Evolutionary conservation across 1,284 basidiomycete genomes (phyloP), one percentile per base, ranked within the genome.

Genomic region (Sporisorium reilianum): DNA sequence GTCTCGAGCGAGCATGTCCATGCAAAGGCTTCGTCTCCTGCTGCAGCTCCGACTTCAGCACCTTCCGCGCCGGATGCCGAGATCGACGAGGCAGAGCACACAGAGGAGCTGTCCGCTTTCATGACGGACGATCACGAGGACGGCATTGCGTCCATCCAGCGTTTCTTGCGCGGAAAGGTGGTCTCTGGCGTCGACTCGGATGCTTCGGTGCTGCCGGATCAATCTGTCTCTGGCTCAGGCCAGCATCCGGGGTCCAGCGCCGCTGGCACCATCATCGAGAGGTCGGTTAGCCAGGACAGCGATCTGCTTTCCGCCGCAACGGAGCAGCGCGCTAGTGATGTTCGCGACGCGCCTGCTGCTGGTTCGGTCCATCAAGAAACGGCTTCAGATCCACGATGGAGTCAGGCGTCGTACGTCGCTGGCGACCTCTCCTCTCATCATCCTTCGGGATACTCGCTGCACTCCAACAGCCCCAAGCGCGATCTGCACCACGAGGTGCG

Each of bases 121-220:
- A 54, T 44, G 28, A 38, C 56, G 2, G 67, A 55, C 45, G 53
- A 72, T 28, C 55, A 62, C 38, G 69, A 72, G 16, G 32, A 60
- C 34, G 60, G 49, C 49, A 66, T 72, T 25, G 69, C 69, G 18
- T 62, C 64, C 22, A 72, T 72, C 10, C 63, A 64, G 16, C 69
- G 60, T 25, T 72, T 72, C 53, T 38, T 72, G 26, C 69, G 63
- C 16, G 69, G 60, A 20, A 72, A 66, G n/a, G 59, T 62, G 5
- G 55, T 55, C 12, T 64, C 67, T 36, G 54, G 34, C n/a, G 36
- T 20, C 4, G 59, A 62, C 38, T 68, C 65, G 23, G 59, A 55
- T 11, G 59, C 55, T 9, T 68, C 55, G 25, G 14, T 53, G 20
- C 23, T 34, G 12, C 51, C 54, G 20, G 55, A 67, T 23, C 38